Conservation (phyloP, 1,139 yeast genomes). For the Sugiyamaella novakii region DNA sequence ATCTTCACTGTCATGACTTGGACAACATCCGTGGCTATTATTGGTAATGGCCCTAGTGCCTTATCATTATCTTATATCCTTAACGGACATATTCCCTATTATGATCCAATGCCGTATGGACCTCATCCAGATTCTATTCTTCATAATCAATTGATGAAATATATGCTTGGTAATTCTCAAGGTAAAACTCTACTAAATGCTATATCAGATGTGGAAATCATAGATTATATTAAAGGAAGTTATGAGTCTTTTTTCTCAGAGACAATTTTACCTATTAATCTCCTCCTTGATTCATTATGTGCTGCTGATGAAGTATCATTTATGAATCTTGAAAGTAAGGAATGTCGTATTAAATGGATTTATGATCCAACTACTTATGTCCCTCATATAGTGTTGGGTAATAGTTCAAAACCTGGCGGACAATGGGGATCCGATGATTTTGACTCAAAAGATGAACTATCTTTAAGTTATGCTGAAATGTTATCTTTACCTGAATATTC, state of each 20-base stretch:
- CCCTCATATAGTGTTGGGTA: slow-evolving; percentile 37
- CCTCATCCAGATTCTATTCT: slow-evolving; percentile 40
- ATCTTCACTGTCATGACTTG: slow-evolving; percentile 5
- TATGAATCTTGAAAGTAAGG: slow-evolving; percentile 28
- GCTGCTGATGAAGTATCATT: slow-evolving; percentile 39
- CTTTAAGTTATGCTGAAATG: slow-evolving; percentile 43
- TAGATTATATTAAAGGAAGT: slow-evolving; percentile 30
- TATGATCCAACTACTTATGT: slow-evolving; percentile 17
- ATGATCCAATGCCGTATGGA: slow-evolving; percentile 35
- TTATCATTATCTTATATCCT: slow-evolving; percentile 39
- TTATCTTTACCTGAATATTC: slow-evolving; percentile 41
- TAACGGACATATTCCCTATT: slow-evolving; percentile 40
- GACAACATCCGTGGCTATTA: slow-evolving; percentile 23
- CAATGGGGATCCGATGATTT: slow-evolving; percentile 39
- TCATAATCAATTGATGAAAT: slow-evolving; percentile 32
- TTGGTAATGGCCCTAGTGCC: slow-evolving; percentile 43
- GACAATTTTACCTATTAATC: slow-evolving; percentile 36
- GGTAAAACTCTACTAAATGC: slow-evolving; percentile 32
- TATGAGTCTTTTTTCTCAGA: slow-evolving; percentile 35
- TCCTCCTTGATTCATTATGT: slow-evolving; percentile 37
- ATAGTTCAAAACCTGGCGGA: slow-evolving; percentile 39
- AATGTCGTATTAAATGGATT: slow-evolving; percentile 37
- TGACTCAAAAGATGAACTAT: slow-evolving; percentile 31
- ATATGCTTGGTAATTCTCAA: slow-evolving; percentile 9
- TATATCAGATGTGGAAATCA: slow-evolving; percentile 26